Percentiles rank a stretch among this genome's conserved stretches.
Evolutionary conservation across 805 yeast species (phyloP).

Genomic region (Osmozyma mogii): DNA sequence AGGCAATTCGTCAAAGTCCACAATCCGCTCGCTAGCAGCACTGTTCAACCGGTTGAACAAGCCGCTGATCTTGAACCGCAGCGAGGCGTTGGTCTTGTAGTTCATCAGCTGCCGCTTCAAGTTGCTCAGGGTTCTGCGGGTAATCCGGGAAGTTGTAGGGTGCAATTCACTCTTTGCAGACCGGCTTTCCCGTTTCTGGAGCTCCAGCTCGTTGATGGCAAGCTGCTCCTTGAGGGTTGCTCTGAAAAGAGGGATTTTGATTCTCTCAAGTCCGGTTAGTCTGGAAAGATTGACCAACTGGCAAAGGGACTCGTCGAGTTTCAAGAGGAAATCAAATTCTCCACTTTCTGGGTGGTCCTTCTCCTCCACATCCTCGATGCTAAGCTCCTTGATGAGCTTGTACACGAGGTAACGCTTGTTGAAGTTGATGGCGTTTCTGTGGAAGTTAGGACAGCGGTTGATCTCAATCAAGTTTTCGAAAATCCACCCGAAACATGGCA

Average conservation of each 20-base stretch:
- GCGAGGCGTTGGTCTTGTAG: constrained; percentile 30
- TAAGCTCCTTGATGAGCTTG: constrained; percentile 31
- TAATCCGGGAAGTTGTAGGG: not conserved
- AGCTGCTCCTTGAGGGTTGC: constrained; percentile 25
- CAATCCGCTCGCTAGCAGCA: constrained; percentile 36
- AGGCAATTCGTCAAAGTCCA: constrained; percentile 54
- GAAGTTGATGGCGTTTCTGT: constrained; percentile 65
- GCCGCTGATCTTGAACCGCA: constrained; percentile 49
- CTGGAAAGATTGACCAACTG: constrained; percentile 19
- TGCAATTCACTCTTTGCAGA: constrained; percentile 10
- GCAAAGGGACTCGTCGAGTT: constrained; percentile 30
- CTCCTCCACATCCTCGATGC: constrained; percentile 26
- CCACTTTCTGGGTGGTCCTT: constrained; percentile 21
- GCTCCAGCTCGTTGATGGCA: constrained; percentile 22
- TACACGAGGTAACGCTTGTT: constrained; percentile 52
- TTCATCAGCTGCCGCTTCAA: constrained; percentile 32
- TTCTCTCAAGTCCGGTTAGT: constrained; percentile 26
- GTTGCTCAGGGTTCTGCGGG: constrained; percentile 3
- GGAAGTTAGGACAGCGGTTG: constrained; percentile 63
- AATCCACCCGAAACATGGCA: constrained; percentile 92
- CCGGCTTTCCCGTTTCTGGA: constrained; percentile 21
- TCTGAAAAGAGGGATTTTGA: constrained; percentile 21
- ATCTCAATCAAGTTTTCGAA: constrained; percentile 67
- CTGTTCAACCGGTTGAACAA: constrained; percentile 37
- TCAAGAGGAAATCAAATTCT: constrained; percentile 47